A percentile compares a stretch with the other conserved stretches of the same genome.
Conservation (phyloP, 352 stramenopile genomes). For the Phytophthora litchii region DNA sequence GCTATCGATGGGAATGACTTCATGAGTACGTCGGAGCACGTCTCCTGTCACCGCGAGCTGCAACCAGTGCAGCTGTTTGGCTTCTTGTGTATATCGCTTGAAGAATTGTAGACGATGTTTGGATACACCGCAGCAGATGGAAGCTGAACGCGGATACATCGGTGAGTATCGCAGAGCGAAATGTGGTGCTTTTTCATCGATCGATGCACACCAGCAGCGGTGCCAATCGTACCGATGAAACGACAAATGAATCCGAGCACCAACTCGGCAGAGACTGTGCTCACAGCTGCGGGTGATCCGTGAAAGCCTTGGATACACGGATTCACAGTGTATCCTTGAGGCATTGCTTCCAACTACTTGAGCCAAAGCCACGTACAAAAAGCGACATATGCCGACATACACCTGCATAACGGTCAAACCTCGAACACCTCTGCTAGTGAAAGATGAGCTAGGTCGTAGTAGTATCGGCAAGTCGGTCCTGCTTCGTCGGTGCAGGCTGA, state of each 20-base stretch:
- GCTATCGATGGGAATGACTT: slow-evolving; percentile 7
- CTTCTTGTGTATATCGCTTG: slow-evolving; percentile 29
- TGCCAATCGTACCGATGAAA: neutral
- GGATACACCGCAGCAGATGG: slow-evolving; percentile 30
- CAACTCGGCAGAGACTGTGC: slow-evolving; percentile 2
- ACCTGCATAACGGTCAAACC: too few relatives aligned
- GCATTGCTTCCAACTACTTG: neutral
- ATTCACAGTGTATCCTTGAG: slow-evolving; percentile 36
- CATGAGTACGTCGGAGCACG: too few relatives aligned
- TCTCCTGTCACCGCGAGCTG: too few relatives aligned
- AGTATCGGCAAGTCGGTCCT: too few relatives aligned
- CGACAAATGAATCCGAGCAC: slow-evolving; percentile 21
- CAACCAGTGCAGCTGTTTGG: slow-evolving; percentile 4
- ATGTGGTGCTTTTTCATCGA: slow-evolving; percentile 1
- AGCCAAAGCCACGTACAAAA: too few relatives aligned
- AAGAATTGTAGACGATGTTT: slow-evolving; percentile 18
- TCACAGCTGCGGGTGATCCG: slow-evolving; percentile 7
- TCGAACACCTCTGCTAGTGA: too few relatives aligned
- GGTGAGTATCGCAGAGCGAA: slow-evolving; percentile 8
- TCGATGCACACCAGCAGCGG: neutral
- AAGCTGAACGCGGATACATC: slow-evolving; percentile 18
- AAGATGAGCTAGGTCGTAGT: too few relatives aligned
- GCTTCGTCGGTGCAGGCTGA: too few relatives aligned
- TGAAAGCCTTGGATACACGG: slow-evolving; percentile 29
- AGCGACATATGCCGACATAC: too few relatives aligned